Base-by-base conservation (phyloP, 306 rosid genomes). In the Vigna mungo region DNA sequence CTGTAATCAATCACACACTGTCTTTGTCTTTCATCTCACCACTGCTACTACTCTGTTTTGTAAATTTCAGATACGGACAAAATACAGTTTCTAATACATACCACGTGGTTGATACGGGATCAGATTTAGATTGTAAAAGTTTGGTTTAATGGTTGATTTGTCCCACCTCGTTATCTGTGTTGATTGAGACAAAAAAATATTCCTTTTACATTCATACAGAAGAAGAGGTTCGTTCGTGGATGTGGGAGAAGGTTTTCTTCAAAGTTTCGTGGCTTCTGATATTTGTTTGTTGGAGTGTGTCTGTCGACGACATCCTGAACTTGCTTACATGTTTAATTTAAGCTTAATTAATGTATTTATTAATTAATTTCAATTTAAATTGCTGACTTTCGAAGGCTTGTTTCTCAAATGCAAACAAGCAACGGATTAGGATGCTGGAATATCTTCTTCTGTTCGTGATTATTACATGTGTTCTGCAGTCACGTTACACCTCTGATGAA, bases 31-130 rank as follows among this genome's bases (percentile, higher is more conserved):
- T 41, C 46, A 41, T 9, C 12, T 0, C 32, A 61, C 13, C 48
- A 5, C 18, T 36, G 85, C 68, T 58, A 68, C 68, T 71, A 71
- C 77, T 80, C 79, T 86, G 81, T 69, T 79, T 82, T 74, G 21
- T 51, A 62, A 47, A 55, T 81, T 58, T 27, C 39, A 14, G n/a
- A 21, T 21, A 21, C 34, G 8, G 34, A 21, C 0, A 30, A 21
- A 4, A 54, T 4, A 27, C 48, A 9, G 7, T 59, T 44, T 6
- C 46, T 11, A 65, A 41, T 67, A 2, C 10, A 62, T 21, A 56
- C 25, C 9, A 48, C 47, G 46, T 2, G 43, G 1, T 49, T 52
- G 27, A 53, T 71, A 4, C 12, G 44, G 17, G 17, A 34, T 2
- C 18, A 34, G 6, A 2, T 71, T 52, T 32, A 18, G 63, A 71